Evolutionary conservation across 2,329 filamentous ascomycete genomes (phyloP).

Genomic region (Diplodia seriata): DNA sequence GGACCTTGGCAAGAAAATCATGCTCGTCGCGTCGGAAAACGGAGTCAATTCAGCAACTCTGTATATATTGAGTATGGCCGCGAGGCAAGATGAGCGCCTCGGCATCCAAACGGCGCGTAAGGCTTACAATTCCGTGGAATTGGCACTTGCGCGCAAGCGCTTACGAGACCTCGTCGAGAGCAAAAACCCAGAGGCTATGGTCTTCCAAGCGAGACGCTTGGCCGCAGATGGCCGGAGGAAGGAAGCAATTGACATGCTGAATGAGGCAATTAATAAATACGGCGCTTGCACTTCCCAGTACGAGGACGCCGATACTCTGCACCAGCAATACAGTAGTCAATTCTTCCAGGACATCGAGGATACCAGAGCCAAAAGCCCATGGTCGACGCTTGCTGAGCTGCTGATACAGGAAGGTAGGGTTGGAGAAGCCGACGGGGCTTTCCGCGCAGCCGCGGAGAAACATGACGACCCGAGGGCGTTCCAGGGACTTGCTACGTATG

Average conservation of each 20-base stretch:
- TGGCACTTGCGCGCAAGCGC: constrained; percentile 3
- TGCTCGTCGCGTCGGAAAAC: constrained; percentile 4
- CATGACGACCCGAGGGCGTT: constrained; percentile 54
- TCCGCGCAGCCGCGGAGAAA: constrained; percentile 47
- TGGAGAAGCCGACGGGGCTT: constrained; percentile 41
- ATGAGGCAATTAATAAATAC: background rate
- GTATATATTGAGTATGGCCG: constrained; percentile 4
- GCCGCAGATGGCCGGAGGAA: background rate
- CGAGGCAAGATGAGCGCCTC: background rate
- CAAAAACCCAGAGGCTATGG: constrained; percentile 3
- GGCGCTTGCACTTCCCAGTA: background rate
- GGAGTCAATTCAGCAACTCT: background rate
- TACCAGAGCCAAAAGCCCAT: background rate
- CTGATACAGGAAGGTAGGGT: background rate
- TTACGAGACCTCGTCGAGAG: constrained; percentile 1
- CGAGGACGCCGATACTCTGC: background rate
- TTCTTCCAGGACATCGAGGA: background rate
- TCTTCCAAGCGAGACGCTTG: constrained; percentile 2
- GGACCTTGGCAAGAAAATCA: constrained; percentile 6
- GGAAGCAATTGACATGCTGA: background rate
- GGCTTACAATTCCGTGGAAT: constrained; percentile 12
- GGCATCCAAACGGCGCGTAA: background rate
- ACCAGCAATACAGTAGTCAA: constrained; percentile 4
- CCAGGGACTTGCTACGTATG: constrained; percentile 44
- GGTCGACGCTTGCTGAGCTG: background rate